A percentile compares a stretch with the other conserved stretches of the same genome.
phyloP scores from a whole-genome alignment of 352 stramenopile genomes.

The Plasmopara viticola region DNA sequence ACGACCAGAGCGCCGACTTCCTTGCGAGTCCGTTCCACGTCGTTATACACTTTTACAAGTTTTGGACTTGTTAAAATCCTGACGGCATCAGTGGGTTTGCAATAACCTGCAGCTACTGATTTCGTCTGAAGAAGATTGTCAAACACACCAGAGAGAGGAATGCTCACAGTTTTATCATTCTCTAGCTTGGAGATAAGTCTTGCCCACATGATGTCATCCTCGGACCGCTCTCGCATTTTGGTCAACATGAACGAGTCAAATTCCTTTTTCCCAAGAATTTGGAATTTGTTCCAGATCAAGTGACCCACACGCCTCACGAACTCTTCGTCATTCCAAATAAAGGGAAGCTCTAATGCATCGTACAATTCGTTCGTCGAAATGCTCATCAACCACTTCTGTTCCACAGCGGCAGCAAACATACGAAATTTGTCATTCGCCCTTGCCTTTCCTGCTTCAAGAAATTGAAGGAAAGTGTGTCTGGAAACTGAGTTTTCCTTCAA shows the following conservation, averaged over 20 bases:
- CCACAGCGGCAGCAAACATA: neutral
- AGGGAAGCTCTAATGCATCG: neutral
- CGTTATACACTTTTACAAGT: no score
- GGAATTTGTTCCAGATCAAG: neutral
- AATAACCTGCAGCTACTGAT: neutral
- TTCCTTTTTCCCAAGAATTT: neutral
- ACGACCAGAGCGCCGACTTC: no score
- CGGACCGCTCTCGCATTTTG: neutral
- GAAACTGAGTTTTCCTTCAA: neutral
- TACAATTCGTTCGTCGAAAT: neutral
- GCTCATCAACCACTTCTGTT: neutral
- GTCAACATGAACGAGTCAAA: neutral
- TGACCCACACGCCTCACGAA: neutral
- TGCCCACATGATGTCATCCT: neutral
- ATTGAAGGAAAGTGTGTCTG: neutral
- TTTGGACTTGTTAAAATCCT: no score
- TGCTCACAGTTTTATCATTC: neutral
- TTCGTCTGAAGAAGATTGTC: neutral
- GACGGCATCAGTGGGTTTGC: no score
- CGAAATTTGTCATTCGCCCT: neutral
- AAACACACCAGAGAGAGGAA: neutral
- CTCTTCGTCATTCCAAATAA: neutral
- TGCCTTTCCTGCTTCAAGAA: neutral
- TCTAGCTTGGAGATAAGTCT: neutral
- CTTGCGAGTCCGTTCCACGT: no score